Evolutionary conservation across 805 yeast genomes (phyloP).

Genomic region (Metschnikowia lochheadii): DNA sequence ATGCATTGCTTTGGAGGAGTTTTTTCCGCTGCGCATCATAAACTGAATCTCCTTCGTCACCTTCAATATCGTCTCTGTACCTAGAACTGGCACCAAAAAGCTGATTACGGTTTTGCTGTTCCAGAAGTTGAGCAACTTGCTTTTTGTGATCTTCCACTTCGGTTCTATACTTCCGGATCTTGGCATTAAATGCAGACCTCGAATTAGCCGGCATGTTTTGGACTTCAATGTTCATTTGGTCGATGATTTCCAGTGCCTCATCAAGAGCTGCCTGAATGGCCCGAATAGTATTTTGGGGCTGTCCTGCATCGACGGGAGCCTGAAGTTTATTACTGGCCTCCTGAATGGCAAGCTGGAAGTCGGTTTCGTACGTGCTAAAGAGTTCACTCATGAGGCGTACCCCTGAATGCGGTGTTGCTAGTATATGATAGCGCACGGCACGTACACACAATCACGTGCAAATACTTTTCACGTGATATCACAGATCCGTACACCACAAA

Average conservation of each 20-base stretch:
- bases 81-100: conserved; percentile 56
- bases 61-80: conserved; percentile 31
- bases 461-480: background rate
- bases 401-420: background rate
- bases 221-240: conserved; percentile 84
- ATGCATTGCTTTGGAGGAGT: conserved; percentile 69
- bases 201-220: conserved; percentile 74
- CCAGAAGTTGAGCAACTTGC: conserved; percentile 53
- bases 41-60: conserved; percentile 13
- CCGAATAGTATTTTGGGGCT: conserved; percentile 51
- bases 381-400: conserved; percentile 41
- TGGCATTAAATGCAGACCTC: conserved; percentile 68
- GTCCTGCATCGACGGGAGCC: conserved; percentile 42
- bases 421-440: background rate
- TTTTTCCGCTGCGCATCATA: conserved; percentile 74
- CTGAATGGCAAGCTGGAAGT: conserved; percentile 62
- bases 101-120: conserved; percentile 66
- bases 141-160: conserved; percentile 56
- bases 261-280: conserved; percentile 68
- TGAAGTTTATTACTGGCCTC: conserved; percentile 67
- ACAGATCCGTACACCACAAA: too few relatives aligned
- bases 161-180: conserved; percentile 65
- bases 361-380: conserved; percentile 64
- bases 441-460: background rate
- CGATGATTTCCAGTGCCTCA: conserved; percentile 74